Evolutionary conservation across 768 basidiomycete species (phyloP).

Genomic region (Trametes meyenii): DNA sequence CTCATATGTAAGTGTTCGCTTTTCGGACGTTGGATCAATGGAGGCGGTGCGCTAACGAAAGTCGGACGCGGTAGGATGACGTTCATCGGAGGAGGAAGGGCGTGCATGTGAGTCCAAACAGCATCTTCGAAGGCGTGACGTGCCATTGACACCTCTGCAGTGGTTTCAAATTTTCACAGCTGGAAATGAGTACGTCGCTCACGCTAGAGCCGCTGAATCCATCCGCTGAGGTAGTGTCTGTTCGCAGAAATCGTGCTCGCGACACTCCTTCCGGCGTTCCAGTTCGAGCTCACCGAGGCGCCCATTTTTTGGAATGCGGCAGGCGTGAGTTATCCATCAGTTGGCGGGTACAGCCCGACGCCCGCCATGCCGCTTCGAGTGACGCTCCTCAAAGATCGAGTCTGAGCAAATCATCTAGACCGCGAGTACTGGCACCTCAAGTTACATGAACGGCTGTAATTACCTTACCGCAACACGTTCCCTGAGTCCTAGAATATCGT

Average conservation of each 20-base stretch:
- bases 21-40: not conserved
- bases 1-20: conserved; percentile 13
- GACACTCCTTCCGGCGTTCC: conserved; percentile 10
- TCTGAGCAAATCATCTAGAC: too few relatives aligned
- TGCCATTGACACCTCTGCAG: not conserved
- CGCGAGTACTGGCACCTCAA: too few relatives aligned
- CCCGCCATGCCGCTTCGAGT: conserved; percentile 10
- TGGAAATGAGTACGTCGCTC: conserved; percentile 25
- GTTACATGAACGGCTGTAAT: too few relatives aligned
- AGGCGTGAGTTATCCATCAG: conserved; percentile 9
- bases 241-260: conserved; percentile 18
- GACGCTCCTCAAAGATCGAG: not conserved
- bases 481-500: too few relatives aligned
- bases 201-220: not conserved
- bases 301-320: conserved; percentile 18
- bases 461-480: too few relatives aligned
- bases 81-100: conserved; percentile 26
- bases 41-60: not conserved
- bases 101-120: conserved; percentile 26
- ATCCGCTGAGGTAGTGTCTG: not conserved
- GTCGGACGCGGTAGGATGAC: conserved; percentile 22
- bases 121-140: not conserved
- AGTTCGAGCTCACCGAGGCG: conserved; percentile 17
- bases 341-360: conserved; percentile 2
- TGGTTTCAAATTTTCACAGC: conserved; percentile 28